Conservation (phyloP, 2,329 filamentous ascomycete species). For the Colletotrichum coccodes region DNA sequence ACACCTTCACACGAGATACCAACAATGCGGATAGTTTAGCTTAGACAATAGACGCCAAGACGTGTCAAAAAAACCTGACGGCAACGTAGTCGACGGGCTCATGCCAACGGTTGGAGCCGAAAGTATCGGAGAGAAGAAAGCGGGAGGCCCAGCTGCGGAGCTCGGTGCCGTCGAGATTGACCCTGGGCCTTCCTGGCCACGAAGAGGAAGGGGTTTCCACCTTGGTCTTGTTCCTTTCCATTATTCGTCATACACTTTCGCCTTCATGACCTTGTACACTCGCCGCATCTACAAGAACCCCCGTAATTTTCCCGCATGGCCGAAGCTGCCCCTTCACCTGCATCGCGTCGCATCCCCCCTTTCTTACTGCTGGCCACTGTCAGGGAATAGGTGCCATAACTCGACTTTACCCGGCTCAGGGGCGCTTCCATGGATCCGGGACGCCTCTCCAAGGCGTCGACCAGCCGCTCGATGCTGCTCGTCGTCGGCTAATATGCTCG, state of each 20-base stretch:
- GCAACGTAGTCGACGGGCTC: no score
- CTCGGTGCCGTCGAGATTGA: neutral
- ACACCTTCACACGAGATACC: conserved; percentile 11
- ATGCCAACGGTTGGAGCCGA: no score
- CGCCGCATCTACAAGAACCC: neutral
- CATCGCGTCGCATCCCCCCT: conserved; percentile 12
- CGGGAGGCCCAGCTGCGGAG: neutral
- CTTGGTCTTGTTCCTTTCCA: neutral
- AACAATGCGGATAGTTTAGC: conserved; percentile 10
- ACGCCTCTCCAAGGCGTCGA: neutral
- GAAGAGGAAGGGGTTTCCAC: neutral
- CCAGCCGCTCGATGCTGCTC: neutral
- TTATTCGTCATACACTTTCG: no score
- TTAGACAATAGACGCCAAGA: neutral
- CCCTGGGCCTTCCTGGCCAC: neutral
- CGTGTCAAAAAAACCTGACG: neutral
- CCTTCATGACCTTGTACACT: no score
- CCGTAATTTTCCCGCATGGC: neutral
- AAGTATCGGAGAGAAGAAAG: neutral
- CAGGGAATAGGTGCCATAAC: neutral
- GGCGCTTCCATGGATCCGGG: conserved; percentile 15
- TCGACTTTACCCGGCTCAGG: conserved; percentile 18
- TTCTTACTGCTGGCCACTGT: neutral
- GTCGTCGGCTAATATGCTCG: conserved; percentile 8
- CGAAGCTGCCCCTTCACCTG: neutral